A percentile compares a stretch with the other conserved stretches of the same genome.
phyloP scores from a whole-genome alignment of 1,139 yeast species.

The Nakaseomyces uthaithaninus region DNA sequence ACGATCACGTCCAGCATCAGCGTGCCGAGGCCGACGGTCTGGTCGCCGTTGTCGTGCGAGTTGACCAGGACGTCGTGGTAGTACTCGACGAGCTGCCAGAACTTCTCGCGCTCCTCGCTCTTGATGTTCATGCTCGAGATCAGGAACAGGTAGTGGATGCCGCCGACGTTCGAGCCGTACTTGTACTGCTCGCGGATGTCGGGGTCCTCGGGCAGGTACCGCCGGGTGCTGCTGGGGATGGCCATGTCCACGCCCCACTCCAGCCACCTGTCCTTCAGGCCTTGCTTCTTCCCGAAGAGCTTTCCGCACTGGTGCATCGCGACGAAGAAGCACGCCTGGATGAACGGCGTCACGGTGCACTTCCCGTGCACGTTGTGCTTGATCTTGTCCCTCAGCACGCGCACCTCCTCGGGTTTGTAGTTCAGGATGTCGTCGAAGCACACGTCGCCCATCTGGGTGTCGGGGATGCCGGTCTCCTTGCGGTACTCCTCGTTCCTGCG shows the following conservation, averaged over 20 bases:
- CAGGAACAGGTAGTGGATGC: slow-evolving; percentile 20
- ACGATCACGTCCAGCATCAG: slow-evolving; percentile 19
- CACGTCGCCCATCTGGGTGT: slow-evolving; percentile 7
- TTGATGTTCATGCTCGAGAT: slow-evolving; percentile 19
- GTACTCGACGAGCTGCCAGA: slow-evolving; percentile 20
- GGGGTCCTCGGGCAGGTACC: slow-evolving; percentile 15
- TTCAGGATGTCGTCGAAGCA: slow-evolving; percentile 13
- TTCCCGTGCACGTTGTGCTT: slow-evolving; percentile 12
- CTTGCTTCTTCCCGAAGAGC: slow-evolving; percentile 14
- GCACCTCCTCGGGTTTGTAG: slow-evolving; percentile 12
- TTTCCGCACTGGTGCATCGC: slow-evolving; percentile 9
- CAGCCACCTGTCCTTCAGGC: slow-evolving; percentile 15
- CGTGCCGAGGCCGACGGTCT: slow-evolving; percentile 19
- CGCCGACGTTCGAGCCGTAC: slow-evolving; percentile 26
- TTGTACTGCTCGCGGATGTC: slow-evolving; percentile 15
- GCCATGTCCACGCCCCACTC: slow-evolving; percentile 23
- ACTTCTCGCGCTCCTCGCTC: slow-evolving; percentile 12
- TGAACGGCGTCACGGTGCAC: slow-evolving; percentile 25
- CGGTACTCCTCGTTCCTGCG: slow-evolving; percentile 8
- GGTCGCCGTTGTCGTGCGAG: slow-evolving; percentile 16
- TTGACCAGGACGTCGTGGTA: slow-evolving; percentile 14
- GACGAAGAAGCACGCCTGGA: slow-evolving; percentile 24
- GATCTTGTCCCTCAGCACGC: slow-evolving; percentile 12
- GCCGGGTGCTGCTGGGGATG: slow-evolving; percentile 20
- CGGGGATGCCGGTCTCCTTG: slow-evolving; percentile 7